Evolutionary conservation across 2,329 filamentous ascomycete species (phyloP).

Genomic region (Malbranchea zuffiana): DNA sequence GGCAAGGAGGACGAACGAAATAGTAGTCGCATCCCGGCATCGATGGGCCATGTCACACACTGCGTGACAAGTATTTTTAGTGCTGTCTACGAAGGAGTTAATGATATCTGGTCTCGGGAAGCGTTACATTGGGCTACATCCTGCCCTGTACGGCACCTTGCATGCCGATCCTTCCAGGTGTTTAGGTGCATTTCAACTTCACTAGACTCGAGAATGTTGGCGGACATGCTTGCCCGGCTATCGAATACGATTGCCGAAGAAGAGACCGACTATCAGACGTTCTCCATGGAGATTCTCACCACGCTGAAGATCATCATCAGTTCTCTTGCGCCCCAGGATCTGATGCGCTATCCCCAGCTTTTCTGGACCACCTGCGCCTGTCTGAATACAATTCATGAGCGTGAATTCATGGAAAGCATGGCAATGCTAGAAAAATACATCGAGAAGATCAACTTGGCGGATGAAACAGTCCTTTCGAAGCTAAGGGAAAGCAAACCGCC

Average conservation of each 20-base stretch:
- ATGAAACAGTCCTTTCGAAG: constrained; percentile 55
- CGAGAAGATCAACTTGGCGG: constrained; percentile 68
- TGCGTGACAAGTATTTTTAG: constrained; percentile 80
- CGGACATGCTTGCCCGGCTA: constrained; percentile 87
- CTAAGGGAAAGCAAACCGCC: constrained; percentile 69
- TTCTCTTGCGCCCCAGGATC: constrained; percentile 65
- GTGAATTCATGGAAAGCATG: constrained; percentile 82
- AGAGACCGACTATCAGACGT: constrained; percentile 85
- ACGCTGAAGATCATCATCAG: constrained; percentile 85
- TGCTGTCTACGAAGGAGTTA: constrained; percentile 71
- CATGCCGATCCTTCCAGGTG: constrained; percentile 93
- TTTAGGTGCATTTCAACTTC: constrained; percentile 89
- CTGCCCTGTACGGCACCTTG: constrained; percentile 86
- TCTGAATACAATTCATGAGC: constrained; percentile 90
- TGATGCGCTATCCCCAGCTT: constrained; percentile 83
- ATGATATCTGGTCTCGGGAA: constrained; percentile 81
- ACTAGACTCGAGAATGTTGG: constrained; percentile 84
- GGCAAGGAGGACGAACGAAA: constrained; percentile 61
- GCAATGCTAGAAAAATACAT: constrained; percentile 84
- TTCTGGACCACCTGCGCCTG: constrained; percentile 98
- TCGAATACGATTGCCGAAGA: constrained; percentile 97
- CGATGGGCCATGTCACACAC: constrained; percentile 75
- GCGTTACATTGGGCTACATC: constrained; percentile 94
- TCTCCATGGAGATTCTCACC: constrained; percentile 94
- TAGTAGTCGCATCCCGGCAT: constrained; percentile 68